Base-by-base conservation (phyloP, 805 yeast genomes). In the Starmerella vaccinii region DNA sequence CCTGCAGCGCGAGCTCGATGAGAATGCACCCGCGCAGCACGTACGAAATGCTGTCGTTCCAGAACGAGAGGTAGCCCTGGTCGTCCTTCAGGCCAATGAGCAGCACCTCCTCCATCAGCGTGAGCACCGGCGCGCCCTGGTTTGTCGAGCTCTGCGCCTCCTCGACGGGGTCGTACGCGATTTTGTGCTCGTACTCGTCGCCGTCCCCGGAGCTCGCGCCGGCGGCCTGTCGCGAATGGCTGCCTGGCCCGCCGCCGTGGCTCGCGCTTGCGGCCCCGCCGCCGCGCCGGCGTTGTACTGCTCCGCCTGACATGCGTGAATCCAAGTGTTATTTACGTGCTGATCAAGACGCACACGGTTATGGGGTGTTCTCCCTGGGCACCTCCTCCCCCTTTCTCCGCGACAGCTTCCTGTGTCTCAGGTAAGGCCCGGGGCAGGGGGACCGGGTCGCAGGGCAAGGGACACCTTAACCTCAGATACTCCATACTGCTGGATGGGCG, bases 31-130 rank as follows among this genome's bases (percentile, higher is more conserved):
- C 98, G 61, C 98, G 80, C 53, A 92, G 74, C 1, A 97, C 95
- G 69, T 92, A 92, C 22, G 97, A 87, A 49, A 92, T 89, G 68
- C 87, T 89, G 68, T 92, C 98, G 65, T 92, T 92, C 98, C 98
- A 92, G 69, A 92, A 92, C 26, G 96, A 87, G 41, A 92, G 73
- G 66, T 90, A 88, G 12, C 98, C 98, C 68, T 92, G 97, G 60
- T 84, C 84, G 68, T 92, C 97, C 63, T 90, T 89, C 57, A 92
- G 75, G 5, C 98, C 98, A 71, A 92, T 76, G 56, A 92, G 74
- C 57, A 92, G 71, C 6, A 92, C 96, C 68, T 92, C 98, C 68
- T 92, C 98, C 96, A 92, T 88, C 58, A 92, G 70, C 0, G 98
- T 92, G 58, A 92, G 73, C 39, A 79, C 71, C 1, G 98, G 98